These are phyloP conservation scores for Globisporangium nunn DNA, from an alignment of 352 stramenopile species.

Conservation along the genomic window DNA sequence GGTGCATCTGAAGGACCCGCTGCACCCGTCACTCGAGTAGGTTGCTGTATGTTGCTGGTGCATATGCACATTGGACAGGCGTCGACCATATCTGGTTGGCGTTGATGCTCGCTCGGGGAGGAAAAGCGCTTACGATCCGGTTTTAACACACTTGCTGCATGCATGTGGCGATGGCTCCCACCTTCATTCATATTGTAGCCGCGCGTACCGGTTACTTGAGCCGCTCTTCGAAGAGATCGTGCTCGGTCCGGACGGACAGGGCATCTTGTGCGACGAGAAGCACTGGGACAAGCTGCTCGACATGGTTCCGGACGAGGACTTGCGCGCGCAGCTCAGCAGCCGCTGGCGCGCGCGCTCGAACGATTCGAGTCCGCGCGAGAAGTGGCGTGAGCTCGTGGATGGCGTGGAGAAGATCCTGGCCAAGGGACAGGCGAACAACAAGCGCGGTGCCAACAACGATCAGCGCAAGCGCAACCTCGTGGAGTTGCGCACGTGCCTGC, in stretches of 20 bases:
- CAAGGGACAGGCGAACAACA: slow-evolving; percentile 46
- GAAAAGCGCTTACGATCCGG: too few relatives aligned
- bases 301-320: slow-evolving; percentile 89
- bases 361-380: slow-evolving; percentile 60
- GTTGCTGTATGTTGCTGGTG: too few relatives aligned
- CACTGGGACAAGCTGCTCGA: slow-evolving; percentile 89
- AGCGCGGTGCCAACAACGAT: slow-evolving; percentile 30
- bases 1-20: slow-evolving; percentile 85
- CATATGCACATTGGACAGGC: too few relatives aligned
- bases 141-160: too few relatives aligned
- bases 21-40: slow-evolving; percentile 92
- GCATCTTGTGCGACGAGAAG: slow-evolving; percentile 83
- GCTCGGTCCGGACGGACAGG: slow-evolving; percentile 88
- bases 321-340: slow-evolving; percentile 51
- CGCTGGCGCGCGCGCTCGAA: slow-evolving; percentile 50
- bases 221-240: slow-evolving; percentile 92
- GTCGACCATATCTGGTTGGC: too few relatives aligned
- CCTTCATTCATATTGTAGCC: slow-evolving; percentile 21
- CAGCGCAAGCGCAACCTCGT: slow-evolving; percentile 62
- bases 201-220: slow-evolving; percentile 92
- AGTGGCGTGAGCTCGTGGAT: slow-evolving; percentile 85
- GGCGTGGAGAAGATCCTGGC: slow-evolving; percentile 56
- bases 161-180: neutral
- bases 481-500: slow-evolving; percentile 86
- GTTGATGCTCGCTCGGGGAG: neutral